phyloP scores from a whole-genome alignment of 257 asterid genomes.

The Ajuga chamaepitys region DNA sequence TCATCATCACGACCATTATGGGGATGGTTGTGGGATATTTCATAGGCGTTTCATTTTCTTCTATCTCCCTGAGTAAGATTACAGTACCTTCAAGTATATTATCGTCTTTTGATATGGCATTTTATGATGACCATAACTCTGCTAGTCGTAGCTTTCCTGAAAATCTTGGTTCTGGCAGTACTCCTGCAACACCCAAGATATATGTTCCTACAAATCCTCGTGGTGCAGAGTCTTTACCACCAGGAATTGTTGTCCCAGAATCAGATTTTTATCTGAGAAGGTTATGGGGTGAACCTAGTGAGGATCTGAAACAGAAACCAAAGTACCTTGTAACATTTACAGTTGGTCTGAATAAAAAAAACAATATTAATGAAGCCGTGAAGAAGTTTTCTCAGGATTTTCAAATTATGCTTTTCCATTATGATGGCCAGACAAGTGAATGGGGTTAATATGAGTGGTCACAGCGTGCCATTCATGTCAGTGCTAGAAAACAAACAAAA shows the following conservation, averaged over 20 bases:
- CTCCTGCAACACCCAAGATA: constrained; percentile 81
- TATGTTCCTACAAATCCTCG: constrained; percentile 94
- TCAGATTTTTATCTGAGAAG: constrained; percentile 85
- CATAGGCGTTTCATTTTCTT: constrained; percentile 89
- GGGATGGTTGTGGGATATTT: constrained; percentile 94
- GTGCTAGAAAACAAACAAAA: constrained; percentile 84
- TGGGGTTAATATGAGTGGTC: constrained; percentile 99
- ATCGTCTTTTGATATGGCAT: constrained; percentile 58
- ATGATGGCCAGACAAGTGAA: constrained; percentile 89
- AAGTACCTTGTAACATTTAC: constrained; percentile 91
- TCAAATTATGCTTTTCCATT: constrained; percentile 94
- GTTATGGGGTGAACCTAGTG: constrained; percentile 99
- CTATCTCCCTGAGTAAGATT: constrained; percentile 73
- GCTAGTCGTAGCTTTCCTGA: constrained; percentile 74
- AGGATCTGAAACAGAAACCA: constrained; percentile 90
- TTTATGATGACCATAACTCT: constrained; percentile 34
- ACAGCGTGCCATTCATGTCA: constrained; percentile 81
- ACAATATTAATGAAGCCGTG: constrained; percentile 72
- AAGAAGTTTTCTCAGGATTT: constrained; percentile 95
- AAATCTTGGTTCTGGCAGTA: constrained; percentile 83
- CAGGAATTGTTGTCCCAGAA: constrained; percentile 90
- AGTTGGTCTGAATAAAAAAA: constrained; percentile 79
- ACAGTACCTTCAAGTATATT: constrained; percentile 69
- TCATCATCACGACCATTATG: constrained; percentile 67
- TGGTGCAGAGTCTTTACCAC: constrained; percentile 98